These are phyloP conservation scores for Arabidopsis suecica DNA, from an alignment of 345 rosid genomes.

Conservation along the genomic window DNA sequence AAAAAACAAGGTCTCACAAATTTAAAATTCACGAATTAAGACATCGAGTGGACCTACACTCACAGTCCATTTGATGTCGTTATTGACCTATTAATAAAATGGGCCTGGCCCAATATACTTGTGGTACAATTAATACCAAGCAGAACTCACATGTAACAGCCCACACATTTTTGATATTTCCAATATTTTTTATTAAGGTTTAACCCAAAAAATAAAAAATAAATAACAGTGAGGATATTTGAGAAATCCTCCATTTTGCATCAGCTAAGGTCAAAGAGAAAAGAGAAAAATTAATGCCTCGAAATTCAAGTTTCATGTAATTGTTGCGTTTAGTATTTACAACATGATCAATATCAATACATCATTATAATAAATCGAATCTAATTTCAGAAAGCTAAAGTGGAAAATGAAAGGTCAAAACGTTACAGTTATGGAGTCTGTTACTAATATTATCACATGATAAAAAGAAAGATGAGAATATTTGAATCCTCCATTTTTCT, in stretches of 20 bases:
- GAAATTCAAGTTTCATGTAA: background rate
- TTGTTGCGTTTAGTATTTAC: background rate
- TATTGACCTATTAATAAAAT: background rate
- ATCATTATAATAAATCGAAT: background rate
- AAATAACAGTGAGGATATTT: background rate
- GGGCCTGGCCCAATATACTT: conserved; percentile 2
- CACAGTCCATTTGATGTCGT: background rate
- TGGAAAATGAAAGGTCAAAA: conserved; percentile 21
- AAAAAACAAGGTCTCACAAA: no score
- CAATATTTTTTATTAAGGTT: background rate
- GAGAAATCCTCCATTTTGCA: no score
- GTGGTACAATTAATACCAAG: background rate
- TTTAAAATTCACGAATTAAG: no score
- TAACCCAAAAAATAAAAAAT: background rate
- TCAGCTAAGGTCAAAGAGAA: background rate
- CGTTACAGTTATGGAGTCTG: background rate
- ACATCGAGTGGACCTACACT: background rate
- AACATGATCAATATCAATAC: background rate
- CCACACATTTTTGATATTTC: background rate
- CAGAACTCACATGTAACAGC: background rate
- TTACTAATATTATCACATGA: background rate
- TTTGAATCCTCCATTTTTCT: conserved; percentile 6
- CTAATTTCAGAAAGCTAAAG: conserved; percentile 7
- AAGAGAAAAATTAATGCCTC: background rate
- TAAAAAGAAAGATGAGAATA: background rate